Evolutionary conservation across 78 protist species (phyloP).

Genomic region (Monosiga brevicollis): DNA sequence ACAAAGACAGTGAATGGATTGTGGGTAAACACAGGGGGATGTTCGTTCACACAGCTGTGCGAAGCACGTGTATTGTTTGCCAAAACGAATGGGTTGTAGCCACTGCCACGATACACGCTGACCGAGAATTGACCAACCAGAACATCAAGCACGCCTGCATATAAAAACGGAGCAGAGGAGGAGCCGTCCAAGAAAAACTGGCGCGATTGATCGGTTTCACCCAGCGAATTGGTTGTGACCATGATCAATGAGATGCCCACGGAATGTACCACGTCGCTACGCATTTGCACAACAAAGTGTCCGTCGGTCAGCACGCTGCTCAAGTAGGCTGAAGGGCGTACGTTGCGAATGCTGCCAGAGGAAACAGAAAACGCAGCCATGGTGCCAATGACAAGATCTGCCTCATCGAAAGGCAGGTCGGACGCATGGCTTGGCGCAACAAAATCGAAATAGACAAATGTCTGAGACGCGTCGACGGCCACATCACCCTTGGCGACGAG

Average conservation of each 20-base stretch:
- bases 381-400: not conserved
- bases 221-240: not conserved
- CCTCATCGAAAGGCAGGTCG: not conserved
- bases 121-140: not conserved
- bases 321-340: not conserved
- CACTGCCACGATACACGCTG: not conserved
- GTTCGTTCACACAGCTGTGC: not conserved
- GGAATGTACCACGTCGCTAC: not conserved
- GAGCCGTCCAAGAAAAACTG: not conserved
- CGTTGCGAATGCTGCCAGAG: too few relatives aligned
- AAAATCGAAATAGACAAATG: not conserved
- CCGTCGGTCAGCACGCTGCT: too few relatives aligned
- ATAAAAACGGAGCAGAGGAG: not conserved
- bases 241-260: not conserved
- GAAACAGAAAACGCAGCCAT: not conserved
- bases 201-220: not conserved
- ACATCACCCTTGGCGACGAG: not conserved
- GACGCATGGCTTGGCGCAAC: not conserved
- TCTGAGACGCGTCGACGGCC: not conserved
- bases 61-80: not conserved
- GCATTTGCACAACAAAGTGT: not conserved
- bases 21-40: not conserved
- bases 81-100: not conserved
- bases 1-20: not conserved
- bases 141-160: not conserved